Evolutionary conservation across 2,329 filamentous ascomycete species (phyloP).

Genomic region (Fusarium marasasianum): DNA sequence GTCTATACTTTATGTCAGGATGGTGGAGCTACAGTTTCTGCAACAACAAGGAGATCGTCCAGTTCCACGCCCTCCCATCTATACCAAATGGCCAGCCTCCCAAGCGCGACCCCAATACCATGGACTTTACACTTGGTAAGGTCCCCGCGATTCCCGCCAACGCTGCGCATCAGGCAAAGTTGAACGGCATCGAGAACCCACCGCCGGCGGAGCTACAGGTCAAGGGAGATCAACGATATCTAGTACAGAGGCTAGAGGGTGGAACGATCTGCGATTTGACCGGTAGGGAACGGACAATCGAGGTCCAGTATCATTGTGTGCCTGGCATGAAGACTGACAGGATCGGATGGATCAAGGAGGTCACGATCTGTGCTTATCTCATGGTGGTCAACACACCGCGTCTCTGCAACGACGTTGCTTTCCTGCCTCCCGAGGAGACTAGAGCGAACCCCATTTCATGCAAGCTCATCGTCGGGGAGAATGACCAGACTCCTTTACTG

Average conservation of each 20-base stretch:
- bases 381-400: slow-evolving; percentile 93
- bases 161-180: slow-evolving; percentile 38
- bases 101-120: slow-evolving; percentile 77
- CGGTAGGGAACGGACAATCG: slow-evolving; percentile 80
- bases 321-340: slow-evolving; percentile 76
- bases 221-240: slow-evolving; percentile 84
- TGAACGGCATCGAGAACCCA: slow-evolving; percentile 40
- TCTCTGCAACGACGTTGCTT: slow-evolving; percentile 87
- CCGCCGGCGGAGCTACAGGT: slow-evolving; percentile 75
- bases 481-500: slow-evolving; percentile 51
- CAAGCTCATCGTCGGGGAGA: slow-evolving; percentile 70
- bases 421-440: slow-evolving; percentile 81
- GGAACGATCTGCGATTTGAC: slow-evolving; percentile 90
- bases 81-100: slow-evolving; percentile 75
- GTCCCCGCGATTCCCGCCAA: slow-evolving; percentile 47
- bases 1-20: slow-evolving; percentile 82
- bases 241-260: slow-evolving; percentile 82
- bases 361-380: slow-evolving; percentile 88
- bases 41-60: slow-evolving; percentile 85
- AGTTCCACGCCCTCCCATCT: slow-evolving; percentile 85
- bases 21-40: slow-evolving; percentile 99
- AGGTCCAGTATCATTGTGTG: slow-evolving; percentile 84
- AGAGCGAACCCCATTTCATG: slow-evolving; percentile 82
- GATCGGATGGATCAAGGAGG: slow-evolving; percentile 93
- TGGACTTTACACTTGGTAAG: slow-evolving; percentile 81